phyloP scores from a whole-genome alignment of 1,139 yeast genomes.

The Lodderomyces elongisporus region DNA sequence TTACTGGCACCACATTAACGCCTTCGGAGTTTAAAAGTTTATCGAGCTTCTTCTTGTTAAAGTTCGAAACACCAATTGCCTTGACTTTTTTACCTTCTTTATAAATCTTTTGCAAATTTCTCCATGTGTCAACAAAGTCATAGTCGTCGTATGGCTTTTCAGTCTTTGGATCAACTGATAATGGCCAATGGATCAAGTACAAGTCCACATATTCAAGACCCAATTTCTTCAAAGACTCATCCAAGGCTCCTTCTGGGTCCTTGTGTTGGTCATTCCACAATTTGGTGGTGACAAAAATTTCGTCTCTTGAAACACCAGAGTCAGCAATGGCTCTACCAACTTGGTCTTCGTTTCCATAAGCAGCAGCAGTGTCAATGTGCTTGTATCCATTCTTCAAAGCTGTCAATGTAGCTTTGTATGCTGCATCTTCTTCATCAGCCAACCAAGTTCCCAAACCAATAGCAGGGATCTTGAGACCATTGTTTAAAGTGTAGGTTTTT shows the following conservation, averaged over 20 bases:
- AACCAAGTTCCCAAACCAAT: slow-evolving; percentile 82
- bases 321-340: slow-evolving; percentile 66
- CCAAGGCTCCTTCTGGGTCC: slow-evolving; percentile 55
- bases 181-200: slow-evolving; percentile 87
- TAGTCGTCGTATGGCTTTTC: slow-evolving; percentile 34
- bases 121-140: slow-evolving; percentile 65
- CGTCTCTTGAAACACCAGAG: slow-evolving; percentile 63
- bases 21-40: slow-evolving; percentile 43
- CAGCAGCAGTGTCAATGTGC: slow-evolving; percentile 76
- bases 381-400: slow-evolving; percentile 70
- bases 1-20: slow-evolving; percentile 42
- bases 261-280: slow-evolving; percentile 67
- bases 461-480: slow-evolving; percentile 61
- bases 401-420: slow-evolving; percentile 52
- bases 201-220: slow-evolving; percentile 80
- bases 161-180: slow-evolving; percentile 38
- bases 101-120: slow-evolving; percentile 55
- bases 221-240: slow-evolving; percentile 58
- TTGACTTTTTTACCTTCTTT: slow-evolving; percentile 51
- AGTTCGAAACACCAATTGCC: slow-evolving; percentile 62
- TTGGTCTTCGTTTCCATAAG: slow-evolving; percentile 26
- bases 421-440: slow-evolving; percentile 55
- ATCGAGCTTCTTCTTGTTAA: slow-evolving; percentile 41
- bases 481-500: slow-evolving; percentile 44
- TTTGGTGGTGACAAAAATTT: slow-evolving; percentile 75